These are phyloP conservation scores for Cryptosporidium tyzzeri DNA, from an alignment of 169 alveolate genomes.

Conservation along the genomic window DNA sequence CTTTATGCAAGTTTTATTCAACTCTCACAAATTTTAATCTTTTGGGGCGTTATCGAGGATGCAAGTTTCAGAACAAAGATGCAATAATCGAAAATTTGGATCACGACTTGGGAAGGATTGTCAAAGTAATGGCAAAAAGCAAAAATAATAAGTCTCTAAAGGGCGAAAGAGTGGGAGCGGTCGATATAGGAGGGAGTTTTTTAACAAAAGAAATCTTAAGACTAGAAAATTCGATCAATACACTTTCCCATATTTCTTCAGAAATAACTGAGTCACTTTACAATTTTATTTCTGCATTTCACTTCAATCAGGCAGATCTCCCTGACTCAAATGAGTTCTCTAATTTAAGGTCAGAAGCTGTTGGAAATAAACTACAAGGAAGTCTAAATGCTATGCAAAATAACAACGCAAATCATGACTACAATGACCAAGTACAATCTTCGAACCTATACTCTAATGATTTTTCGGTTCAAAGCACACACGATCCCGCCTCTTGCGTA, in stretches of 20 bases:
- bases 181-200: background rate
- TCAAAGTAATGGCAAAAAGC: background rate
- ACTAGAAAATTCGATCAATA: conserved; percentile 26
- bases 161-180: background rate
- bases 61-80: background rate
- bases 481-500: no score
- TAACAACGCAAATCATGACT: background rate
- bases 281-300: conserved; percentile 49
- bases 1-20: background rate
- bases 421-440: background rate
- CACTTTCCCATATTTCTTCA: conserved; percentile 23
- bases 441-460: background rate
- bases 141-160: background rate
- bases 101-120: background rate
- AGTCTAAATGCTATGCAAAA: background rate
- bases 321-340: conserved; percentile 35
- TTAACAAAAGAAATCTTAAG: background rate
- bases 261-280: conserved; percentile 58
- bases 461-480: background rate
- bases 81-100: background rate
- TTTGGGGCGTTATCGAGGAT: background rate
- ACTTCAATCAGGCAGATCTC: conserved; percentile 9
- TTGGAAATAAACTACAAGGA: background rate
- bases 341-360: background rate
- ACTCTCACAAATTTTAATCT: background rate